Percentiles rank a stretch among this genome's conserved stretches.
phyloP scores from a whole-genome alignment of 495 filamentous ascomycete species.

The Neurospora africana region DNA sequence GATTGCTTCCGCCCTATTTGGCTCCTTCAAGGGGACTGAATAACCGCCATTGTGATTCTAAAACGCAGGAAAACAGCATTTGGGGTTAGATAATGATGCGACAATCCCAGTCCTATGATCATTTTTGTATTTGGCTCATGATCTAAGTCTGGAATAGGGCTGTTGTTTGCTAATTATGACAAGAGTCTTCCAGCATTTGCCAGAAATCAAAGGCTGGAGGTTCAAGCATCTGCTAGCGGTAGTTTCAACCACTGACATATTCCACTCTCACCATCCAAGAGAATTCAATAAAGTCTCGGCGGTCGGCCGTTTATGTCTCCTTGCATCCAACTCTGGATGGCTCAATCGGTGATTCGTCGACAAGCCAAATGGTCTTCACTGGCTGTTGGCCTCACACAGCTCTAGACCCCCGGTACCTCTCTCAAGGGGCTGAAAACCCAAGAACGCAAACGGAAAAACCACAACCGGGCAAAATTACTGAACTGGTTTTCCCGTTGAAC shows the following conservation, averaged over 20 bases:
- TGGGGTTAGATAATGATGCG: too few species aligned
- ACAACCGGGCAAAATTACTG: neutral
- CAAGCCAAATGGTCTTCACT: neutral
- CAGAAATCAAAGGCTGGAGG: neutral
- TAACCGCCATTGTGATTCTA: too few species aligned
- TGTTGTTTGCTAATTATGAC: too few species aligned
- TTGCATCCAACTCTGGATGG: accelerated
- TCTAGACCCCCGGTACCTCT: neutral
- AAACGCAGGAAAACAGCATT: too few species aligned
- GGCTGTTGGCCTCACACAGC: neutral
- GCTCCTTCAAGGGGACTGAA: too few species aligned
- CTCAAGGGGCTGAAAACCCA: neutral
- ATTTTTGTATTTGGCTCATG: too few species aligned
- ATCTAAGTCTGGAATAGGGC: too few species aligned
- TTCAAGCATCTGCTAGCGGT: accelerated
- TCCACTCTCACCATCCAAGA: accelerated
- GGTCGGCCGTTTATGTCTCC: neutral
- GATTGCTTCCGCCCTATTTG: too few species aligned
- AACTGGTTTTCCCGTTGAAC: too few species aligned
- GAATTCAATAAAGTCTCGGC: neutral
- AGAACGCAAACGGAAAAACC: neutral
- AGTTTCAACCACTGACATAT: neutral
- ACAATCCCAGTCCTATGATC: too few species aligned
- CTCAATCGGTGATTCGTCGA: neutral
- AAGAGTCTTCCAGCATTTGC: neutral